Evolutionary conservation across 495 filamentous ascomycete species (phyloP).

Genomic region (Hyaloscypha bicolor): DNA sequence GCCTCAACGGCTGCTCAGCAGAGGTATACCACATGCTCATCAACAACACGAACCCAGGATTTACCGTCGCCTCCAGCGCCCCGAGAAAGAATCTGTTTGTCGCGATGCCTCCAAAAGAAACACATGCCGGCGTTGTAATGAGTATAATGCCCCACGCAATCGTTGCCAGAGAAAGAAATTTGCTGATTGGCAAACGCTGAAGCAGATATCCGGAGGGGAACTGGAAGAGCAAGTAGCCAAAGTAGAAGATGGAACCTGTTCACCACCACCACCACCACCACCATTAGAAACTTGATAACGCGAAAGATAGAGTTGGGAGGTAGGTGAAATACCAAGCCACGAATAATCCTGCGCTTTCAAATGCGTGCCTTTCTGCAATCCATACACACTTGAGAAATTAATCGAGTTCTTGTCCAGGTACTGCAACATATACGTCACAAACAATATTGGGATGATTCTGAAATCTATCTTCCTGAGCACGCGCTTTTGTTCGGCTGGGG

Average conservation of each 20-base stretch:
- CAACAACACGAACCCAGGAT: constrained; percentile 63
- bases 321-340: constrained; percentile 40
- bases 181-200: constrained; percentile 50
- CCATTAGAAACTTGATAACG: too few species aligned
- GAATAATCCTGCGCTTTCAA: constrained; percentile 59
- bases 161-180: constrained; percentile 39
- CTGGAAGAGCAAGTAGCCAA: constrained; percentile 45
- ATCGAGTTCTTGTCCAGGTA: constrained; percentile 64
- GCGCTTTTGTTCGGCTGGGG: constrained; percentile 42
- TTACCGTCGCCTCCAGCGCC: constrained; percentile 54
- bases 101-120: constrained; percentile 41
- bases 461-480: constrained; percentile 59
- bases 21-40: constrained; percentile 63
- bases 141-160: constrained; percentile 29
- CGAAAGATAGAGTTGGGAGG: too few species aligned
- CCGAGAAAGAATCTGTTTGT: constrained; percentile 43
- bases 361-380: constrained; percentile 52
- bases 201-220: constrained; percentile 53
- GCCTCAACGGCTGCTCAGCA: constrained; percentile 52
- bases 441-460: constrained; percentile 56
- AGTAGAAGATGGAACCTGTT: constrained; percentile 34
- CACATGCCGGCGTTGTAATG: constrained; percentile 33
- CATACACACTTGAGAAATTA: constrained; percentile 61
- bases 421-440: constrained; percentile 57
- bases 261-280: too few species aligned